Base-by-base conservation (phyloP, 2,329 filamentous ascomycete genomes). In the Chaetothyriales sp. region DNA sequence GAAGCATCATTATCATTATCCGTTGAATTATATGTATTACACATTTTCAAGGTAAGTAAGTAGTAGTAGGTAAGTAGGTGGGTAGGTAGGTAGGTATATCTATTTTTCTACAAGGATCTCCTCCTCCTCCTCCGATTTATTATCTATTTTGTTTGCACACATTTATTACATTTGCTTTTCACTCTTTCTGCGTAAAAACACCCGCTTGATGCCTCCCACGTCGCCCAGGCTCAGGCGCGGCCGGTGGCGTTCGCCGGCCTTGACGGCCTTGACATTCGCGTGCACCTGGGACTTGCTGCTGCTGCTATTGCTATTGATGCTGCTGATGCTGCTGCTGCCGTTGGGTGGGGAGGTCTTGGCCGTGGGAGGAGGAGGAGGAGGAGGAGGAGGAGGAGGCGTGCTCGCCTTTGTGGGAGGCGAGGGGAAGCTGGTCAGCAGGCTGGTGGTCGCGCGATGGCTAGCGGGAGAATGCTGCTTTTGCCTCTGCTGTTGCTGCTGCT, bases 121-220 rank as follows among this genome's bases (percentile, higher is more conserved):
- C 6, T 25, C 22, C 6, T 25, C 22, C 22, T 25, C 3, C 22
- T 6, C 22, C n/a, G n/a, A n/a, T n/a, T n/a, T n/a, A n/a, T n/a
- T n/a, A n/a, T n/a, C n/a, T n/a, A n/a, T n/a, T n/a, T n/a, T n/a
- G n/a, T n/a, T n/a, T n/a, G n/a, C n/a, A n/a, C n/a, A n/a, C n/a
- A n/a, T n/a, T n/a, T n/a, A n/a, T n/a, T 44, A 44, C 9, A 10
- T n/a, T 45, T 44, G 48, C 32, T 51, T 49, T 10, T 47, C 44
- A 32, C 48, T 55, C 44, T 58, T 60, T 49, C 52, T 58, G 20
- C 57, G 52, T 44, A 60, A 46, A 52, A 60, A 60, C 5, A 60
- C 59, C 26, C 59, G 44, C 44, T 53, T 57, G 43, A 60, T 60
- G 5, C 59, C 59, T 15, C 59, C 49, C 39, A 60, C 56, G 49